These are phyloP conservation scores for Colletotrichum cuscutae DNA, from an alignment of 2,329 filamentous ascomycete genomes.

Conservation along the genomic window DNA sequence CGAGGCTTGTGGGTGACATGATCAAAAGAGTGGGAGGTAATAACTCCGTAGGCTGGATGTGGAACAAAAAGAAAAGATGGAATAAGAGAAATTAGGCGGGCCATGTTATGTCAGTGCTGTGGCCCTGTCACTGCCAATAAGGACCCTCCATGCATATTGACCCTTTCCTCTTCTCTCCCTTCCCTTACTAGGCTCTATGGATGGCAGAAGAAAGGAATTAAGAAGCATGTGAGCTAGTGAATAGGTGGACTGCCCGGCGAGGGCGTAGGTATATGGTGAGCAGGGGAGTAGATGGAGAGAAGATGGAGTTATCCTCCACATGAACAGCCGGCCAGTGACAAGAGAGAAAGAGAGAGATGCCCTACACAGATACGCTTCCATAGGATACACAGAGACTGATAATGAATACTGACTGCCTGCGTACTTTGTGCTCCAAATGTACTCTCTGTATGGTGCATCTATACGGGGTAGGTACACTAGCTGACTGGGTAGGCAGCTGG, in stretches of 20 bases:
- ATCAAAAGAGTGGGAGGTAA: constrained; percentile 1
- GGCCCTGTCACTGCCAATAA: constrained; percentile 13
- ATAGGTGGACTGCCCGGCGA: background rate
- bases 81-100: background rate
- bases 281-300: too few species aligned
- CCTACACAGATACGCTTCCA: too few species aligned
- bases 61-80: background rate
- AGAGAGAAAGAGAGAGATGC: background rate
- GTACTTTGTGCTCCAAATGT: too few species aligned
- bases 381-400: too few species aligned
- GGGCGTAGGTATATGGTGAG: background rate
- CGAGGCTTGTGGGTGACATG: background rate
- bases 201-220: background rate
- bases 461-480: too few species aligned
- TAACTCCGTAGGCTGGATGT: background rate
- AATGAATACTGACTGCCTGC: too few species aligned
- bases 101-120: background rate
- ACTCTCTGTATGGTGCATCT: too few species aligned
- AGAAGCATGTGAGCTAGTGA: background rate
- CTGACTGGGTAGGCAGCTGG: too few species aligned
- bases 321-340: background rate
- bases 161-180: background rate
- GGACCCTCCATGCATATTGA: background rate
- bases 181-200: background rate
- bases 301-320: too few species aligned